Conservation (phyloP, 768 basidiomycete genomes). For the Tulasnella calospora region DNA sequence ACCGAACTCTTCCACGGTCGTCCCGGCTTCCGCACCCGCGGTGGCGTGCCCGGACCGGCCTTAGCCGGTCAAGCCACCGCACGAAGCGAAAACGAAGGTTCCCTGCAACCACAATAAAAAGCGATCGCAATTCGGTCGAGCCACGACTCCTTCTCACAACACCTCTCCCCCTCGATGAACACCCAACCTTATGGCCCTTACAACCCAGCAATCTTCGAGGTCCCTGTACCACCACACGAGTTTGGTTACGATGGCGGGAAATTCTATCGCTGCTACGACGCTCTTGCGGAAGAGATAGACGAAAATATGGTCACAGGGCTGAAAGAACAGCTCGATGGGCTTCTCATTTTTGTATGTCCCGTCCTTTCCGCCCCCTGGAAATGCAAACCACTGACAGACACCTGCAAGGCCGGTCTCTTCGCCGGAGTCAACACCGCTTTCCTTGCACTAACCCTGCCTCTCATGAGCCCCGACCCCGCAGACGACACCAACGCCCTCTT, state of each 20-base stretch:
- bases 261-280: neutral
- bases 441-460: neutral
- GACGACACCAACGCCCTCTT: neutral
- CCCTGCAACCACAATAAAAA: neutral
- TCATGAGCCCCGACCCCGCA: neutral
- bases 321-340: no score
- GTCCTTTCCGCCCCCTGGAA: neutral
- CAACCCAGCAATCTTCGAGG: neutral
- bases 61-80: no score
- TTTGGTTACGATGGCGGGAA: neutral
- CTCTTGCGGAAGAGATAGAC: no score
- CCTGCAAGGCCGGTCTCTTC: neutral
- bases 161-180: neutral
- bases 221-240: neutral
- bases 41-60: no score
- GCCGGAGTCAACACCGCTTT: neutral
- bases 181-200: neutral
- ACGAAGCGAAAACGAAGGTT: no score
- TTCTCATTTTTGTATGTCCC: no score
- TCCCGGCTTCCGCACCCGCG: no score
- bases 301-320: no score
- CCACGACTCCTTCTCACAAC: neutral
- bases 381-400: neutral
- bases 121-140: neutral
- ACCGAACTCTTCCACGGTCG: no score